Conservation (phyloP, 352 stramenopile species). For the Pythium guiyangense region DNA sequence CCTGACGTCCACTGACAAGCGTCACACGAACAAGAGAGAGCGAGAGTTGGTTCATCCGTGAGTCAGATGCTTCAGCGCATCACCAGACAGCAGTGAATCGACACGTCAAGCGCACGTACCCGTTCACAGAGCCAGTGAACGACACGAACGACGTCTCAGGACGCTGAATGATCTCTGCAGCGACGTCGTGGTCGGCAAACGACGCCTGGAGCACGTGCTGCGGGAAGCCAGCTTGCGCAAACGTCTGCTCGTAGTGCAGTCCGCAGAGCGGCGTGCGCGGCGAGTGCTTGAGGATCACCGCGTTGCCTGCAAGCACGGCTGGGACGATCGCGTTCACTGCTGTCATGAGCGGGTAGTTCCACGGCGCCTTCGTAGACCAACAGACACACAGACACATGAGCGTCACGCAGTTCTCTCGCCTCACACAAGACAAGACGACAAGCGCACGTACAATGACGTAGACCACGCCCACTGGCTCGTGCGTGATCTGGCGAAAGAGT, state of each 20-base stretch:
- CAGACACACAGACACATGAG: neutral
- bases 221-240: slow-evolving; percentile 59
- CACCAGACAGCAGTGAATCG: neutral
- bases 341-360: slow-evolving; percentile 88
- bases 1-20: slow-evolving; percentile 48
- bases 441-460: slow-evolving; percentile 65
- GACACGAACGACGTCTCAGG: slow-evolving; percentile 71
- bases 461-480: slow-evolving; percentile 79
- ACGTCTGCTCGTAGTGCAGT: slow-evolving; percentile 71
- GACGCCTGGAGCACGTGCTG: slow-evolving; percentile 60
- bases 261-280: slow-evolving; percentile 74
- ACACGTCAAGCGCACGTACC: slow-evolving; percentile 21
- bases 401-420: neutral
- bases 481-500: slow-evolving; percentile 76
- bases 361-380: slow-evolving; percentile 38
- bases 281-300: slow-evolving; percentile 78
- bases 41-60: neutral
- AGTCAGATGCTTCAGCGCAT: neutral
- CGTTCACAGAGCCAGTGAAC: slow-evolving; percentile 79
- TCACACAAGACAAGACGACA: neutral
- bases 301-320: slow-evolving; percentile 72
- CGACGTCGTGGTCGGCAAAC: slow-evolving; percentile 61
- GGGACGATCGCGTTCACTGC: slow-evolving; percentile 83
- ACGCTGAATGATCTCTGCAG: slow-evolving; percentile 63
- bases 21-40: too few relatives aligned